Conservation (phyloP, 129 eudicot species). For the Chrysanthemum seticuspe region DNA sequence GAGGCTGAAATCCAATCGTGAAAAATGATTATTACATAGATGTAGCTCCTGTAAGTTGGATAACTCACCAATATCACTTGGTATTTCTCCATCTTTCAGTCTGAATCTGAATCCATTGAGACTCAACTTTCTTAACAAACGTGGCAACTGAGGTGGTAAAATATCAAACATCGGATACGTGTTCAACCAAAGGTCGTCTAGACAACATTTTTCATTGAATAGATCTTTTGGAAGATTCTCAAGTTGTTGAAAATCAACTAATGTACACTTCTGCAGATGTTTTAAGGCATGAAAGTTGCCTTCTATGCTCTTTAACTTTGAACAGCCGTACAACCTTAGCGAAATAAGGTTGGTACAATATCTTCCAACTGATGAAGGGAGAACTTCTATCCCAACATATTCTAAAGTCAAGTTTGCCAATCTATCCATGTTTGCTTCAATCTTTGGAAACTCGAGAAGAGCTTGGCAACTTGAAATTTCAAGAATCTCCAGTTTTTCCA, state of each 20-base stretch:
- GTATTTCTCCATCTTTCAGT: background rate
- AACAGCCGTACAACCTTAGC: background rate
- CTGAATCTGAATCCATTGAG: background rate
- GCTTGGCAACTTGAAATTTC: background rate
- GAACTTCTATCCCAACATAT: background rate
- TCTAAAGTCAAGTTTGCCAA: background rate
- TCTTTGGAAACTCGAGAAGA: background rate
- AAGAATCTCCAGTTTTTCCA: background rate
- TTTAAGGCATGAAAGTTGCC: constrained; percentile 2
- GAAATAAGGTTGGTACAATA: background rate
- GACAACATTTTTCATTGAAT: background rate
- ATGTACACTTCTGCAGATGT: background rate
- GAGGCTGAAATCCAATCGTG: background rate
- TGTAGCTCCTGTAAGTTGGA: constrained; percentile 2
- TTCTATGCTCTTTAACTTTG: background rate
- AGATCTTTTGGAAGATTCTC: background rate
- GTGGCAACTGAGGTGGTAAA: background rate
- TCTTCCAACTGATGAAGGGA: constrained; percentile 2
- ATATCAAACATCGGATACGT: background rate
- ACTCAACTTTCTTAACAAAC: background rate
- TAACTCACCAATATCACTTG: background rate
- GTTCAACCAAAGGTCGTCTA: background rate
- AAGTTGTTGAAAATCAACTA: background rate
- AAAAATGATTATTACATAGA: background rate
- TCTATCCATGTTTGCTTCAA: background rate